Percentiles rank a stretch among this genome's conserved stretches.
These are phyloP conservation scores for Tricholoma terreum DNA, from an alignment of 768 basidiomycete genomes.

Conservation along the genomic window DNA sequence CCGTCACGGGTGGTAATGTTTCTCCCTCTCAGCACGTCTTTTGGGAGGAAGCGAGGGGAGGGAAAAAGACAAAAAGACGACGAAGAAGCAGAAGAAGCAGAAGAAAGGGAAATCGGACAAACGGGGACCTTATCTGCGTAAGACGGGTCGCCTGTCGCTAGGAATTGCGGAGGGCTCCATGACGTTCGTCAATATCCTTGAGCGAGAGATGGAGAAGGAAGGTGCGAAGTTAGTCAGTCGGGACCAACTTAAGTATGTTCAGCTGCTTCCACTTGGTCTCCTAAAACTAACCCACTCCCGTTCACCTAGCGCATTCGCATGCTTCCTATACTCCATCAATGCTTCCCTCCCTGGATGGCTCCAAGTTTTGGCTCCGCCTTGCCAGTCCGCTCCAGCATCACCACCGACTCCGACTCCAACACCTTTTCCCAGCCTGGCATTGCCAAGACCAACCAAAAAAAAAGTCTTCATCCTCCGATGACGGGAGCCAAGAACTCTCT, in stretches of 20 bases:
- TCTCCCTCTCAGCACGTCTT: slow-evolving; percentile 1
- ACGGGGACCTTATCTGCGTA: neutral
- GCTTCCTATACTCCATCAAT: slow-evolving; percentile 50
- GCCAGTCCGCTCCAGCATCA: slow-evolving; percentile 13
- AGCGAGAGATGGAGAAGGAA: slow-evolving; percentile 14
- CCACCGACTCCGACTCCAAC: slow-evolving; percentile 24
- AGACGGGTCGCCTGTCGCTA: neutral
- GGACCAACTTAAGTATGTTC: slow-evolving; percentile 18
- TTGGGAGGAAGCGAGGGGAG: neutral
- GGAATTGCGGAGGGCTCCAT: neutral
- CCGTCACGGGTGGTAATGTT: slow-evolving; percentile 12
- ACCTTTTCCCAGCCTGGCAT: slow-evolving; percentile 24
- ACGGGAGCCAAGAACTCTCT: neutral
- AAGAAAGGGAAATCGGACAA: slow-evolving; percentile 1
- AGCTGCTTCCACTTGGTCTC: slow-evolving; percentile 1
- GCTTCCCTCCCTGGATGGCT: slow-evolving; percentile 28
- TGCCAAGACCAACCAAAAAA: neutral
- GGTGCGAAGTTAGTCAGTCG: slow-evolving; percentile 32
- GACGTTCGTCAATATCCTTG: neutral
- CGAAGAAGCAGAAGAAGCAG: slow-evolving; percentile 4
- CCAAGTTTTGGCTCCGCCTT: slow-evolving; percentile 40
- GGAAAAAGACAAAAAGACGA: neutral
- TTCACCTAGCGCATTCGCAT: slow-evolving; percentile 42
- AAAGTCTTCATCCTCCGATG: neutral
- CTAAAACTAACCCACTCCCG: slow-evolving; percentile 1